A percentile compares a stretch with the other conserved stretches of the same genome.
phyloP scores from a whole-genome alignment of 2,329 filamentous ascomycete species.

The Aspergillus thermomutatus region DNA sequence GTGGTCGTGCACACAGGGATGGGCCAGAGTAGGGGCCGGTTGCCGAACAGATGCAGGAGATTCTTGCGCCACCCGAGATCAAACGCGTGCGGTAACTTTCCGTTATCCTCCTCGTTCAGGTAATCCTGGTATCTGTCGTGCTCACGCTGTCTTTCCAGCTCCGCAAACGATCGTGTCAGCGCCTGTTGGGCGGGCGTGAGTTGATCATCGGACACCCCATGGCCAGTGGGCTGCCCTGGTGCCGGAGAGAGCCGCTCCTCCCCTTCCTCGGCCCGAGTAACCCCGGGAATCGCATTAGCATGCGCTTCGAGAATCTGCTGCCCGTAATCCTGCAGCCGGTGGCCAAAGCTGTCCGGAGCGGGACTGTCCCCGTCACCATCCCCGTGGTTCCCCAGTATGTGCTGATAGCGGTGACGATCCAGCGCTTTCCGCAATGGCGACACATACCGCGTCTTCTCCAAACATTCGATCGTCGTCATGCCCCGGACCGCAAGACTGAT shows the following conservation, averaged over 20 bases:
- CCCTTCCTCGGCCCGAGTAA: constrained; percentile 78
- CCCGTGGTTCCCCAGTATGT: constrained; percentile 44
- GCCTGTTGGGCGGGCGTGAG: constrained; percentile 46
- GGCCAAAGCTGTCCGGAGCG: constrained; percentile 35
- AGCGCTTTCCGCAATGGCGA: constrained; percentile 72
- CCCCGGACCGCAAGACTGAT: constrained; percentile 73
- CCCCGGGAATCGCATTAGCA: constrained; percentile 73
- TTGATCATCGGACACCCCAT: constrained; percentile 5
- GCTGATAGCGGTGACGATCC: constrained; percentile 59
- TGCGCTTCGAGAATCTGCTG: constrained; percentile 79
- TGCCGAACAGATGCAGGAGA: constrained; percentile 76
- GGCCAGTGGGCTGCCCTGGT: constrained; percentile 7
- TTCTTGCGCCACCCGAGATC: constrained; percentile 83
- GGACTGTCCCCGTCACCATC: constrained; percentile 12
- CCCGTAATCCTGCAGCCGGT: constrained; percentile 57
- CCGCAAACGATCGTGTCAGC: constrained; percentile 48
- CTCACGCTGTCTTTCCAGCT: constrained; percentile 62
- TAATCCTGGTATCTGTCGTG: constrained; percentile 72
- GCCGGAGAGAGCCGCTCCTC: constrained; percentile 53
- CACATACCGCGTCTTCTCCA: constrained; percentile 94
- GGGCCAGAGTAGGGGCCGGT: constrained; percentile 67
- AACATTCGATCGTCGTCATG: constrained; percentile 91
- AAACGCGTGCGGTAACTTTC: constrained; percentile 88
- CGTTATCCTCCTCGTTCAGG: constrained; percentile 83
- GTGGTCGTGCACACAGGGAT: constrained; percentile 80